phyloP scores from a whole-genome alignment of 352 stramenopile genomes.

The Peronospora farinosa region DNA sequence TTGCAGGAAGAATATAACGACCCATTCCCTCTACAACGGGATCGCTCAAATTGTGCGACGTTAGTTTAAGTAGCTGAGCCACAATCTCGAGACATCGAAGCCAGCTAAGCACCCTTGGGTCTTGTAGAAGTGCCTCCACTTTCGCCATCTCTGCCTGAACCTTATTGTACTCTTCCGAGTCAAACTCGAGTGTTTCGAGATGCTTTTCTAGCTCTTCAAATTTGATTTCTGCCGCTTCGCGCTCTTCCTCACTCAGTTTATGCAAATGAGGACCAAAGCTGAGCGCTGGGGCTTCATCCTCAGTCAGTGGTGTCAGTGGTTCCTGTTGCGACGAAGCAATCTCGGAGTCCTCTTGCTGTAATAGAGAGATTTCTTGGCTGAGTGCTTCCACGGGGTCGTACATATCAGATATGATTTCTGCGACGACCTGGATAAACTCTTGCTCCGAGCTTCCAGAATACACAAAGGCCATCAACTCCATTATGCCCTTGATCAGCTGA shows the following conservation, averaged over 20 bases:
- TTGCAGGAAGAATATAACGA: slow-evolving; percentile 68
- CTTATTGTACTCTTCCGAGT: slow-evolving; percentile 53
- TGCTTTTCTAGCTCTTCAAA: slow-evolving; percentile 61
- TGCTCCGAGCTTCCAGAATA: slow-evolving; percentile 61
- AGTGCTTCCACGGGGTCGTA: slow-evolving; percentile 59
- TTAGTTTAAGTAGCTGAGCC: slow-evolving; percentile 65
- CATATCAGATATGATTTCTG: slow-evolving; percentile 71
- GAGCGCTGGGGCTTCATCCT: slow-evolving; percentile 24
- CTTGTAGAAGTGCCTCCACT: slow-evolving; percentile 60
- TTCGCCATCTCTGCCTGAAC: slow-evolving; percentile 61
- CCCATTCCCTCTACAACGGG: slow-evolving; percentile 58
- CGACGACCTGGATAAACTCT: slow-evolving; percentile 72
- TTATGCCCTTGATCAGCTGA: slow-evolving; percentile 55
- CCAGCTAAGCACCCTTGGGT: slow-evolving; percentile 61
- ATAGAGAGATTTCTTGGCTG: slow-evolving; percentile 11
- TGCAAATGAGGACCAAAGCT: slow-evolving; percentile 22
- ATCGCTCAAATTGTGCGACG: slow-evolving; percentile 57
- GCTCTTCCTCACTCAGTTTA: slow-evolving; percentile 49
- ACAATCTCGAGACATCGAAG: slow-evolving; percentile 71
- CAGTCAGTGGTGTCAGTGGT: slow-evolving; percentile 10
- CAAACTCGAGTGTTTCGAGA: slow-evolving; percentile 49
- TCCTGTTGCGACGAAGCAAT: slow-evolving; percentile 17
- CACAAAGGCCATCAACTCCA: slow-evolving; percentile 72
- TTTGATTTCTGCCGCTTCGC: slow-evolving; percentile 39
- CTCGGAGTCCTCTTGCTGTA: slow-evolving; percentile 21